Evolutionary conservation across 2,329 filamentous ascomycete genomes (phyloP).

Genomic region (Pyricularia sp.): DNA sequence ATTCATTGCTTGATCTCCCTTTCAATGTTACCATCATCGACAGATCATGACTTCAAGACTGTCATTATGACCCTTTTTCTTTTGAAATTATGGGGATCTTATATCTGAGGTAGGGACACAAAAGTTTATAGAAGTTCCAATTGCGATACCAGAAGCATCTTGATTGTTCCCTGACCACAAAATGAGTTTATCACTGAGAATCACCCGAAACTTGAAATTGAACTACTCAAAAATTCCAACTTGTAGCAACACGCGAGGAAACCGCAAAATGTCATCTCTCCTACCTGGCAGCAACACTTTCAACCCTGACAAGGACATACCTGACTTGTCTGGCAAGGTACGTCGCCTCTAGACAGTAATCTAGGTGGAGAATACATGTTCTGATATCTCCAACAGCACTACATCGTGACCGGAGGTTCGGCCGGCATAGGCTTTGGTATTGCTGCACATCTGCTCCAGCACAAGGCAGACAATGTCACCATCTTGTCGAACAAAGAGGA

Average conservation of each 20-base stretch:
- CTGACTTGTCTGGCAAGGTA: conserved; percentile 27
- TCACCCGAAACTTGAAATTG: background rate
- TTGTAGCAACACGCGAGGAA: background rate
- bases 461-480: background rate
- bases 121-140: background rate
- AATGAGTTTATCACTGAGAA: background rate
- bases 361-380: background rate
- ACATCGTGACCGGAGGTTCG: background rate
- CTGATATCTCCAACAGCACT: background rate
- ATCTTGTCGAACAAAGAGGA: background rate
- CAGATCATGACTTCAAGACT: background rate
- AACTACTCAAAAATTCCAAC: background rate
- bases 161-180: background rate
- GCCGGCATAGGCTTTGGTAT: background rate
- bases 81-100: background rate
- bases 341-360: background rate
- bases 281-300: conserved; percentile 13
- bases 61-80: background rate
- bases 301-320: conserved; percentile 25
- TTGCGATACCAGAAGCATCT: background rate
- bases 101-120: background rate
- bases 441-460: background rate
- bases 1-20: background rate
- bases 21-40: background rate
- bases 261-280: background rate